phyloP scores from a whole-genome alignment of 2,329 filamentous ascomycete genomes.

The Phialocephala sp. region DNA sequence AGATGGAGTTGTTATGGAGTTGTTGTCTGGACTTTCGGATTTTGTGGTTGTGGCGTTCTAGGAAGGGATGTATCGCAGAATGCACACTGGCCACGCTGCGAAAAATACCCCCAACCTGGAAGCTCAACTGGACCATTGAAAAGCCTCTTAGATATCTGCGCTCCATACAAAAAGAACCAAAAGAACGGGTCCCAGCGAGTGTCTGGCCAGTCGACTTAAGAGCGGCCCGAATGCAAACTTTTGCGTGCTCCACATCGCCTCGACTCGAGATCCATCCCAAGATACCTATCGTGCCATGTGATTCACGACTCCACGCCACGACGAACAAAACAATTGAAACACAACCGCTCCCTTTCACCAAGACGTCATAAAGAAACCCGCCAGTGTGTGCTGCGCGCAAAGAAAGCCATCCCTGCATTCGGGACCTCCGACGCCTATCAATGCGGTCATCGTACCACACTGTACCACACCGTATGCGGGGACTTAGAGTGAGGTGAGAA shows the following conservation, averaged over 20 bases:
- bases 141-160: background rate
- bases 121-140: background rate
- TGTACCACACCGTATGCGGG: background rate
- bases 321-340: background rate
- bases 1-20: background rate
- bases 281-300: background rate
- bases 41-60: background rate
- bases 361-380: background rate
- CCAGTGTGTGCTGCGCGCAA: background rate
- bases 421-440: background rate
- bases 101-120: background rate
- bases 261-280: background rate
- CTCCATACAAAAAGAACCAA: background rate
- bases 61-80: background rate
- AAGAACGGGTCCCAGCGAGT: background rate
- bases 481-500: background rate
- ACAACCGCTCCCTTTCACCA: background rate
- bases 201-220: background rate
- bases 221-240: background rate
- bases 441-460: constrained; percentile 8
- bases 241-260: background rate
- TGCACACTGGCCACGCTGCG: background rate
- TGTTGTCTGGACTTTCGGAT: background rate
- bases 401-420: background rate
- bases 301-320: background rate